Conservation (phyloP, 2,329 filamentous ascomycete genomes). For the Fusarium decemcellulare region DNA sequence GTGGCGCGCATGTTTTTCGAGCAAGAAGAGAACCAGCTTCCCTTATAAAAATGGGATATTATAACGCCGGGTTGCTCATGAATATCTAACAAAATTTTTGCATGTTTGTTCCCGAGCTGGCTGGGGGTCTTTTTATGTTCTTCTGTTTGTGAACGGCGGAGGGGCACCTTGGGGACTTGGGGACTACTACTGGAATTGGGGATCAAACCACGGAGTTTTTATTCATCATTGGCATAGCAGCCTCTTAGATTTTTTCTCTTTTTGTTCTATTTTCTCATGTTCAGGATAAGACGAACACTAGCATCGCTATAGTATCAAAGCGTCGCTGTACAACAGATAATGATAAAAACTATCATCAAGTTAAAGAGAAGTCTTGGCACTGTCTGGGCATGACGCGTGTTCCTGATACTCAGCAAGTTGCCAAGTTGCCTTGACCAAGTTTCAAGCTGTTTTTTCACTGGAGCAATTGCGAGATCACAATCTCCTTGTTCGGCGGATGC, state of each 20-base stretch:
- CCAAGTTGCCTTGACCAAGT: neutral
- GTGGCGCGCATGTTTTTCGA: conserved; percentile 43
- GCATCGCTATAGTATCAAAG: neutral
- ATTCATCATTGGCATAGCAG: neutral
- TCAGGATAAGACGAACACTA: neutral
- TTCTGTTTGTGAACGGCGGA: conserved; percentile 14
- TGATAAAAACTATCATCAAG: conserved; percentile 4
- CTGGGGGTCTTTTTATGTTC: conserved; percentile 22
- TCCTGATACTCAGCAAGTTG: conserved; percentile 1
- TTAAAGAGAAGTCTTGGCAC: neutral
- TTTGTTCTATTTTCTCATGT: neutral
- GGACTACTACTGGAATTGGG: conserved; percentile 11
- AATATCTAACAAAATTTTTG: neutral
- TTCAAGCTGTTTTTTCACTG: neutral
- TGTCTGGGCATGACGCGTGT: neutral
- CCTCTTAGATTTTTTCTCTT: conserved; percentile 23
- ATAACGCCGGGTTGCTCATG: no score
- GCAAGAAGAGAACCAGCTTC: conserved; percentile 20
- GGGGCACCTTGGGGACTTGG: neutral
- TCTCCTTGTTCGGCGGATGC: neutral
- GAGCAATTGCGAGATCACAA: neutral
- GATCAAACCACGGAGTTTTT: conserved; percentile 4
- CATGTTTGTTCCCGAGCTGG: conserved; percentile 25
- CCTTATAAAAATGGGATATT: no score
- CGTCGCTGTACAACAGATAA: conserved; percentile 17